Percentiles rank a stretch among this genome's conserved stretches.
Evolutionary conservation across 208 protist genomes (phyloP).

Genomic region (Trypanosoma brucei): DNA sequence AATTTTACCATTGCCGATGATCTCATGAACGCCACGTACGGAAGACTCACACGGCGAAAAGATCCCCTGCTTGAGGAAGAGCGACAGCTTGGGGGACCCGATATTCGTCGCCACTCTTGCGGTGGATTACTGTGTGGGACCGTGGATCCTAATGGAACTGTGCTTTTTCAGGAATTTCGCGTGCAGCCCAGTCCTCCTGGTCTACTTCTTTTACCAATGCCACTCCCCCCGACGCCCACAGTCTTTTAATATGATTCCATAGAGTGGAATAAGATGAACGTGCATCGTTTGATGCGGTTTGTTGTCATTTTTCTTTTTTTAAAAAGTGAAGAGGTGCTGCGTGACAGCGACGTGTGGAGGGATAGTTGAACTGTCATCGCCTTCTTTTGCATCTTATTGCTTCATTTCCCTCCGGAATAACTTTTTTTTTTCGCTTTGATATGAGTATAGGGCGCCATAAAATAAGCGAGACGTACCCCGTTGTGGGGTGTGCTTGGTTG

Average conservation of each 20-base stretch:
- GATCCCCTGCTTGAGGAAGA: constrained; percentile 69
- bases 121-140: constrained; percentile 43
- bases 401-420: background rate
- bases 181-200: constrained; percentile 23
- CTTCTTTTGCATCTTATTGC: background rate
- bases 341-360: no score
- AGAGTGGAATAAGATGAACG: background rate
- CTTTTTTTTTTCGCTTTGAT: background rate
- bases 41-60: constrained; percentile 38
- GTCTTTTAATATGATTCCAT: constrained; percentile 41
- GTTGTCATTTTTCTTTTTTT: no score
- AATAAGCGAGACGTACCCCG: background rate
- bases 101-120: constrained; percentile 52
- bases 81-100: constrained; percentile 57
- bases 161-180: constrained; percentile 56
- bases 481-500: no score
- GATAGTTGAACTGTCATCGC: background rate
- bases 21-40: constrained; percentile 57
- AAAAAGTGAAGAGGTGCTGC: no score
- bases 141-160: constrained; percentile 16
- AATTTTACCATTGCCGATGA: constrained; percentile 34
- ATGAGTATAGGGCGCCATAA: background rate
- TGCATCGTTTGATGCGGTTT: background rate
- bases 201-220: constrained; percentile 59
- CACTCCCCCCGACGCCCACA: constrained; percentile 63